Percentiles rank a stretch among this genome's conserved stretches.
Conservation (phyloP, 140 eudicot genomes). For the Stevia rebaudiana region DNA sequence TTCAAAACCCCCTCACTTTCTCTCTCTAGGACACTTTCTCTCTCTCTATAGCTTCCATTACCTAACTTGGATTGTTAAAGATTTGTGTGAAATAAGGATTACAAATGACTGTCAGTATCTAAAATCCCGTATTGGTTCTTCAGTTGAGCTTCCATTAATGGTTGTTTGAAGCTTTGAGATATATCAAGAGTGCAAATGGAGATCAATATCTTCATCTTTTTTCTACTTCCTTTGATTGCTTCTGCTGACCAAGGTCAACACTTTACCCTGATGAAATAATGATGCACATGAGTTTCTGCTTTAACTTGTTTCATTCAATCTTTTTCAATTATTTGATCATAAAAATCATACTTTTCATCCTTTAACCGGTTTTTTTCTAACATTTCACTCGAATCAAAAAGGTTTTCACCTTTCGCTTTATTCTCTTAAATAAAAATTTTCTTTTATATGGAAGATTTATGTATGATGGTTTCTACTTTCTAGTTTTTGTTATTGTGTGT, state of each 20-base stretch:
- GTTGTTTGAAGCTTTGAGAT: conserved; percentile 14
- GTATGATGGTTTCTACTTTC: neutral
- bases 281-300: neutral
- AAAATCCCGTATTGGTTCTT: neutral
- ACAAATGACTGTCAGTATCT: conserved; percentile 8
- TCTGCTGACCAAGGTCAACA: conserved; percentile 65
- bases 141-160: conserved; percentile 1
- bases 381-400: neutral
- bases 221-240: conserved; percentile 38
- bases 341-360: neutral
- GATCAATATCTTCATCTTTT: conserved; percentile 29
- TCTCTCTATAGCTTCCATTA: neutral
- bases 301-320: neutral
- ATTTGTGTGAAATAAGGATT: conserved; percentile 1
- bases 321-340: neutral
- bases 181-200: conserved; percentile 20
- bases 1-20: neutral
- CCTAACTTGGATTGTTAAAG: neutral
- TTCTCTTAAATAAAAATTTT: neutral
- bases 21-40: neutral
- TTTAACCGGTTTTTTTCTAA: neutral
- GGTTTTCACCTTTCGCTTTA: neutral
- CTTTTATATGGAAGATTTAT: neutral
- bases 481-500: neutral
- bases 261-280: neutral